Evolutionary conservation across 2,329 filamentous ascomycete genomes (phyloP), one percentile per base, ranked within the genome.

Genomic region (Plectosphaerella sp.): DNA sequence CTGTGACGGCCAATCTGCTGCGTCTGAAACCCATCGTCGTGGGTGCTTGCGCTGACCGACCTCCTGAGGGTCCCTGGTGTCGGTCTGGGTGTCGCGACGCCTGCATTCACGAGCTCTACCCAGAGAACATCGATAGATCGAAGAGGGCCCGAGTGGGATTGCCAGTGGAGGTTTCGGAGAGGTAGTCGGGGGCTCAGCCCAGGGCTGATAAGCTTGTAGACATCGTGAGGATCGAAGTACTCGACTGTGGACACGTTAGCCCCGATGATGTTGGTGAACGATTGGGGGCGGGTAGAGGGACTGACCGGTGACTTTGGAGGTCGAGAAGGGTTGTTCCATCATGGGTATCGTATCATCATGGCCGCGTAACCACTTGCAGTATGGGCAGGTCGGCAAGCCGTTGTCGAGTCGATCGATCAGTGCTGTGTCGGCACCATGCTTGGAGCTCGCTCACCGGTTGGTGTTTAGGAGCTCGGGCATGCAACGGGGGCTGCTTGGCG

Each of bases 61-160:
- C 65, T 64, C 52, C 65, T 61, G 8, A 64, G 58, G 35, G 36
- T 46, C 5, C 43, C 52, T 14, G 54, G 46, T 15, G 48, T 16
- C 4, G 41, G 41, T n/a, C 18, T 43, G 16, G n/a, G 10, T 20
- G 41, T 20, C 7, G 61, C 64, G 42, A 64, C 59, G 8, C 70
- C 57, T 20, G 68, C 53, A 8, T 86, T 80, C n/a, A 92, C 77
- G 54, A 97, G 84, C 56, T 96, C 91, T 62, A 97, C 83, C 64
- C 97, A 91, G 41, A 99, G 82, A 12, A 91, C 92, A 64, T 91
- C 88, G 67, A 99, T 99, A 14, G 94, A 97, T 59, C 94, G 88
- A 36, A 97, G 75, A 3, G 94, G 94, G 1, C 94, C 88, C 25
- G 88, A 87, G 55, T 95, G 90, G 14, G 94, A 96, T 69, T 97